A percentile compares a stretch with the other conserved stretches of the same genome.
phyloP scores from a whole-genome alignment of 2,329 filamentous ascomycete species.

The Iodosphaeria phyllophila region DNA sequence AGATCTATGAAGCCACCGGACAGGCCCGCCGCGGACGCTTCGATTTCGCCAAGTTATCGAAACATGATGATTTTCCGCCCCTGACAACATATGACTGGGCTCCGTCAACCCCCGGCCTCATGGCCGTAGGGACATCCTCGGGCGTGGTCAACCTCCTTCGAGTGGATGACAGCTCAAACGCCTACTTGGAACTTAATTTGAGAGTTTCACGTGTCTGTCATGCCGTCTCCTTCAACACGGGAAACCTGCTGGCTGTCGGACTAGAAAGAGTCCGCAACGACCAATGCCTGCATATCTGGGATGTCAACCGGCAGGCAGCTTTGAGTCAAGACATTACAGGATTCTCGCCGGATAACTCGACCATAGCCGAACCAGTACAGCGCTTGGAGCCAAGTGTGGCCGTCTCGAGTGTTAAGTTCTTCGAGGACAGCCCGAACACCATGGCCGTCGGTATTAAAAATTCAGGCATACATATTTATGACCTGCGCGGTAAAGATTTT shows the following conservation, averaged over 20 bases:
- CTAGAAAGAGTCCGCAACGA: constrained; percentile 69
- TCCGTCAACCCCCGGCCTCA: constrained; percentile 39
- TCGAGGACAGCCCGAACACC: constrained; percentile 56
- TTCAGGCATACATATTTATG: constrained; percentile 57
- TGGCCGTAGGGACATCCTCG: constrained; percentile 57
- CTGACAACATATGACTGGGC: constrained; percentile 52
- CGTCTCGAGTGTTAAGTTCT: constrained; percentile 72
- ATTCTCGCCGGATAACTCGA: constrained; percentile 27
- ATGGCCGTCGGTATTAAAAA: constrained; percentile 60
- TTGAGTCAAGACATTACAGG: constrained; percentile 27
- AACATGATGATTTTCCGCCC: constrained; percentile 43
- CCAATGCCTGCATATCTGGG: constrained; percentile 67
- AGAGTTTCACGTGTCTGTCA: constrained; percentile 65
- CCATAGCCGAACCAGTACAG: constrained; percentile 36
- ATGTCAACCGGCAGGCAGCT: constrained; percentile 43
- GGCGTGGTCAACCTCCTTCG: constrained; percentile 60
- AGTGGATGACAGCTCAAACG: constrained; percentile 51
- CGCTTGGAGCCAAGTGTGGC: constrained; percentile 48
- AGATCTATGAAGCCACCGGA: constrained; percentile 43
- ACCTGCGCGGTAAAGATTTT: constrained; percentile 50
- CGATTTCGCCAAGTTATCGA: constrained; percentile 35
- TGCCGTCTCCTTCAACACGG: constrained; percentile 60
- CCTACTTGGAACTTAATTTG: constrained; percentile 45
- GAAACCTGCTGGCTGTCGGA: constrained; percentile 56
- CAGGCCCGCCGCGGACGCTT: constrained; percentile 36